A percentile compares a stretch with the other conserved stretches of the same genome.
Conservation (phyloP, 495 filamentous ascomycete species). For the Chaetomium cochliodes region DNA sequence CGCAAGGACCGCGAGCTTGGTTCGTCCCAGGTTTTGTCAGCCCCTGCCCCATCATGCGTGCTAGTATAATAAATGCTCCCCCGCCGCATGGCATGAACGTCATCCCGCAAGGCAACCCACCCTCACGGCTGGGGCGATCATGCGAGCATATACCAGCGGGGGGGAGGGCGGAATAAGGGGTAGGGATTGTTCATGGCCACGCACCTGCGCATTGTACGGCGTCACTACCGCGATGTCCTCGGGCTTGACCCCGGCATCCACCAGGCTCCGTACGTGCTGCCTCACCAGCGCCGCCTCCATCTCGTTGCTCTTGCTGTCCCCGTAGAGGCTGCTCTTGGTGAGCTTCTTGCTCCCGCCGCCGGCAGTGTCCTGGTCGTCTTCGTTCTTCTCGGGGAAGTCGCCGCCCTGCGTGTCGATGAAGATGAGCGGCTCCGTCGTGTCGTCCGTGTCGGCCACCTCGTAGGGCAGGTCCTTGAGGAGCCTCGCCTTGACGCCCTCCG, state of each 20-base stretch:
- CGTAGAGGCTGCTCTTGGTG: conserved; percentile 51
- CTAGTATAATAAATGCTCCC: background rate
- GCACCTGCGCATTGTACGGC: conserved; percentile 90
- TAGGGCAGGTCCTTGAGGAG: conserved; percentile 78
- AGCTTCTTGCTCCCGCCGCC: conserved; percentile 27
- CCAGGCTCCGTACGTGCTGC: conserved; percentile 68
- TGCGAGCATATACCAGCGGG: background rate
- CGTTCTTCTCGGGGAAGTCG: conserved; percentile 62
- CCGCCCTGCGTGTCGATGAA: conserved; percentile 97
- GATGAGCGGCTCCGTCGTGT: conserved; percentile 81
- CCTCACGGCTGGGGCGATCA: conserved; percentile 3
- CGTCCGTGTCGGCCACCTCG: conserved; percentile 74
- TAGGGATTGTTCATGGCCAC: conserved; percentile 11
- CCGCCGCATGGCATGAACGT: conserved; percentile 22
- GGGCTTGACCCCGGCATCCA: conserved; percentile 72
- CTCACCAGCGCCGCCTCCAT: conserved; percentile 82
- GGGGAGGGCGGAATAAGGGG: background rate
- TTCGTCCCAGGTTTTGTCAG: conserved; percentile 13
- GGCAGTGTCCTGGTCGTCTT: conserved; percentile 31
- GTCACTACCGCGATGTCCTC: conserved; percentile 92
- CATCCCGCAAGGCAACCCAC: conserved; percentile 4
- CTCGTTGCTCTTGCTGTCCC: conserved; percentile 91
- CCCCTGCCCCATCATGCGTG: conserved; percentile 11
- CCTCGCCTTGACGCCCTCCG: conserved; percentile 68
- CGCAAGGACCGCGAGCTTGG: conserved; percentile 71